Conservation (phyloP, 2,329 filamentous ascomycete genomes). For the Coniella lustricola region DNA sequence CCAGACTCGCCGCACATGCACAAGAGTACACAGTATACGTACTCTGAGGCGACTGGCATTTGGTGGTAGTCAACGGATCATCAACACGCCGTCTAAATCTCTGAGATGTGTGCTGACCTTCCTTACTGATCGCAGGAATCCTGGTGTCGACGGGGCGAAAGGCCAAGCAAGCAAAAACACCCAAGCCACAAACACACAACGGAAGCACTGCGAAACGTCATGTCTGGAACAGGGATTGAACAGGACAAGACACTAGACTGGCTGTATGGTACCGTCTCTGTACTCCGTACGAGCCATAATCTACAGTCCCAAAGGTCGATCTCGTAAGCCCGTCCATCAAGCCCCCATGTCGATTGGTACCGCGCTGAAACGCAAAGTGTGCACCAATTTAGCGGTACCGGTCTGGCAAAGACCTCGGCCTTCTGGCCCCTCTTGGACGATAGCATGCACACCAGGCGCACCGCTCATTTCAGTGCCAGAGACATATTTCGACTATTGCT, state of each 20-base stretch:
- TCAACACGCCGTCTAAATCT: no score
- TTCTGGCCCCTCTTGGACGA: background rate
- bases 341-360: conserved; percentile 9
- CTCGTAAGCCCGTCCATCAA: conserved; percentile 6
- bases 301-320: no score
- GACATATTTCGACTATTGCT: background rate
- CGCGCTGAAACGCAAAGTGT: conserved; percentile 16
- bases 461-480: background rate
- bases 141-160: no score
- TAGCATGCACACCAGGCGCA: background rate
- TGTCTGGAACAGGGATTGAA: conserved; percentile 9
- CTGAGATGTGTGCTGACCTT: no score
- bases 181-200: background rate
- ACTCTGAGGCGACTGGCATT: background rate
- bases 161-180: no score
- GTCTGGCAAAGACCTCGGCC: conserved; percentile 3
- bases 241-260: conserved; percentile 1
- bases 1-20: no score
- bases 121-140: background rate
- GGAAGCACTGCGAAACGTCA: background rate
- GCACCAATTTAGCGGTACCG: conserved; percentile 14
- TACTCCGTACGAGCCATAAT: no score
- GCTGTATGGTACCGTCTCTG: no score
- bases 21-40: no score
- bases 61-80: background rate